Evolutionary conservation across 1,139 yeast genomes (phyloP).

Genomic region (Komagataea norvegica): DNA sequence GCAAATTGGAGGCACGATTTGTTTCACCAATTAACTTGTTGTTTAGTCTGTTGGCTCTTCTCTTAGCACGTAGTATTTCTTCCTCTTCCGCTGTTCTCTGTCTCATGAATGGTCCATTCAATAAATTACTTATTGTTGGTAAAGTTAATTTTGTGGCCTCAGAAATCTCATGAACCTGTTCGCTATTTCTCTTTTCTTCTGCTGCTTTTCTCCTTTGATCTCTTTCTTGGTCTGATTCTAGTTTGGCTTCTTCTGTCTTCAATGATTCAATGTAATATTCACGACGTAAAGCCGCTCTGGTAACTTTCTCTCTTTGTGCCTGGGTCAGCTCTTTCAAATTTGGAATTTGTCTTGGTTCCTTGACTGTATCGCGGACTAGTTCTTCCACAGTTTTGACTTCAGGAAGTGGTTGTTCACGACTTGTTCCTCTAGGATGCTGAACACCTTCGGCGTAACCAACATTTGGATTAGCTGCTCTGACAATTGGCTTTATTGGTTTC

Average conservation of each 20-base stretch:
- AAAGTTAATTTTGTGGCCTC: conserved; percentile 62
- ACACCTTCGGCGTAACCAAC: conserved; percentile 74
- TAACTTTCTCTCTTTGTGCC: conserved; percentile 49
- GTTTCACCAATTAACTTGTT: conserved; percentile 40
- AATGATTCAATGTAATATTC: conserved; percentile 65
- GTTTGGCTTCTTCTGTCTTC: conserved; percentile 51
- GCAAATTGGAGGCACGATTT: conserved; percentile 48
- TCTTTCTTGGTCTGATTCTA: conserved; percentile 33
- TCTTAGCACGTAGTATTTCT: conserved; percentile 45
- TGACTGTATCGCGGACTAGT: conserved; percentile 49
- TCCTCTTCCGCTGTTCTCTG: conserved; percentile 66
- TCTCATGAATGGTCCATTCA: conserved; percentile 66
- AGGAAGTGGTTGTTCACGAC: conserved; percentile 50
- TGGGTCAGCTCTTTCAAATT: conserved; percentile 36
- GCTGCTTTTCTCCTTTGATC: conserved; percentile 30
- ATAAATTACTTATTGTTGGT: conserved; percentile 71
- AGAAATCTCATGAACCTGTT: conserved; percentile 32
- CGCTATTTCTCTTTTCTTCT: conserved; percentile 31
- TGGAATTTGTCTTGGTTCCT: conserved; percentile 30
- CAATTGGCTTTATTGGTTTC: conserved; percentile 56
- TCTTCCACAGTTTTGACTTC: conserved; percentile 55
- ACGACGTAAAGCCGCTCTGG: conserved; percentile 68
- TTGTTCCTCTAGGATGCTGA: conserved; percentile 64
- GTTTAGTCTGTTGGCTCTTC: conserved; percentile 47
- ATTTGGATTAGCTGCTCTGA: conserved; percentile 44